Base-by-base conservation (phyloP, 495 filamentous ascomycete genomes). In the Immersiella caudata region DNA sequence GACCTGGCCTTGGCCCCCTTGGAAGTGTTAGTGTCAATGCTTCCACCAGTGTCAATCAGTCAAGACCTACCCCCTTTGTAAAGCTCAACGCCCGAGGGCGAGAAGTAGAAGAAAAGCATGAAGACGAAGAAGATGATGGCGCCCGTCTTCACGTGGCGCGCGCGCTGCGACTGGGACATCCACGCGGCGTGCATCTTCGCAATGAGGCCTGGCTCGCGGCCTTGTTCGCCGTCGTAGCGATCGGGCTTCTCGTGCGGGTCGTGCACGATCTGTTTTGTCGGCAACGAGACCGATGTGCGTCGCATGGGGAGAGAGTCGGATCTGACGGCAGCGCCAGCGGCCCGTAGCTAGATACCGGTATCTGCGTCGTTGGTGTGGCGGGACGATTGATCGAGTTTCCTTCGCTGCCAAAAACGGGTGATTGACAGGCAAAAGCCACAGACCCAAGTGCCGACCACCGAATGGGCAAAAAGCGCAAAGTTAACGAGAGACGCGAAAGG, bases 81-180 rank as follows among this genome's bases (percentile, higher is more conserved):
- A 33, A 82, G 70, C 60, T 83, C 75, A 22, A 82, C 78, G 29
- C 82, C 79, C 49, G 76, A 79, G 2, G 92, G 91, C 16, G 88
- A 85, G 62, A 96, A 79, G 78, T 88, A 92, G 75, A 92, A 89
- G 63, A 96, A 82, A 25, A 94, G 76, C 70, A 94, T 82, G 66
- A 96, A 76, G 51, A 97, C 68, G 72, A 90, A 86, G 60, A 88
- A 85, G 64, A 96, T 81, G 69, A 96, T 87, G 71, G 89, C 90
- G 40, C 89, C 91, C 49, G 91, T 90, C 87, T 95, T 96, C 68
- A 96, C 69, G 77, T 89, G 93, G 72, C 93, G 87, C 66, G 88
- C 89, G 82, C 85, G 86, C 80, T 92, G 89, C 69, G 85, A 86
- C 79, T 91, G 89, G 68, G 86, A 87, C 84, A 90, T 89, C 72